Percentiles rank a stretch among this genome's conserved stretches.
Evolutionary conservation across 371 early-diverging fungal genomes (phyloP).

Genomic region (Blakeslea trispora): DNA sequence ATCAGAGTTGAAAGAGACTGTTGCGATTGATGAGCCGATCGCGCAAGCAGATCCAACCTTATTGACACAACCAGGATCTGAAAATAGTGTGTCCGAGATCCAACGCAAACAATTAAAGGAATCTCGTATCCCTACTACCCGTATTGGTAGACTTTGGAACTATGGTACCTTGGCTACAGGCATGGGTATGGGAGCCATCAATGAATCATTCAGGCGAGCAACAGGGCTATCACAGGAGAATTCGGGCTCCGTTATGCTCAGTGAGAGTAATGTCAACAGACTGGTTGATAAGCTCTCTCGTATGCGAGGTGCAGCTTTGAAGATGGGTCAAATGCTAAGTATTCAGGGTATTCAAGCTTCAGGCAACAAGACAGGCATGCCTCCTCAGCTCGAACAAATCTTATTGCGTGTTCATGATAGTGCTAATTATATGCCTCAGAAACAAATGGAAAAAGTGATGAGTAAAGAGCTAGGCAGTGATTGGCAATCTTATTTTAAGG

Average conservation of each 20-base stretch:
- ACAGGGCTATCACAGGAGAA: constrained; percentile 51
- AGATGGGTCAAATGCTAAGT: constrained; percentile 96
- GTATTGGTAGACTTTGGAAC: constrained; percentile 65
- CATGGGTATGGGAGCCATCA: constrained; percentile 73
- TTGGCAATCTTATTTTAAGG: constrained; percentile 73
- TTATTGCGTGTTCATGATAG: constrained; percentile 87
- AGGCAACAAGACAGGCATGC: constrained; percentile 54
- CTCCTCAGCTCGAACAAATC: constrained; percentile 82
- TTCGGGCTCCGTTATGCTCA: constrained; percentile 63
- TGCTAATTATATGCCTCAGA: constrained; percentile 94
- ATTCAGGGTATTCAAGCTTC: constrained; percentile 78
- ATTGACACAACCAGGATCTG: neutral
- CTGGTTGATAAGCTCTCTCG: constrained; percentile 84
- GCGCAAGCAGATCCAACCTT: too few species aligned
- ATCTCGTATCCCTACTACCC: constrained; percentile 67
- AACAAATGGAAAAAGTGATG: constrained; percentile 84
- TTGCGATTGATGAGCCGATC: too few species aligned
- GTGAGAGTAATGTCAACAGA: constrained; percentile 82
- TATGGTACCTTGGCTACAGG: constrained; percentile 76
- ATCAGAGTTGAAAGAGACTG: neutral
- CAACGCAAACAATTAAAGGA: constrained; percentile 45
- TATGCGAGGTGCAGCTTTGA: constrained; percentile 97
- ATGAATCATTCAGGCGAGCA: constrained; percentile 71
- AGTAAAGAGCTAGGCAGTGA: constrained; percentile 70
- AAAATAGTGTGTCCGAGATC: neutral